Evolutionary conservation across 1,284 basidiomycete species (phyloP).

Genomic region (Peniophora sp.): DNA sequence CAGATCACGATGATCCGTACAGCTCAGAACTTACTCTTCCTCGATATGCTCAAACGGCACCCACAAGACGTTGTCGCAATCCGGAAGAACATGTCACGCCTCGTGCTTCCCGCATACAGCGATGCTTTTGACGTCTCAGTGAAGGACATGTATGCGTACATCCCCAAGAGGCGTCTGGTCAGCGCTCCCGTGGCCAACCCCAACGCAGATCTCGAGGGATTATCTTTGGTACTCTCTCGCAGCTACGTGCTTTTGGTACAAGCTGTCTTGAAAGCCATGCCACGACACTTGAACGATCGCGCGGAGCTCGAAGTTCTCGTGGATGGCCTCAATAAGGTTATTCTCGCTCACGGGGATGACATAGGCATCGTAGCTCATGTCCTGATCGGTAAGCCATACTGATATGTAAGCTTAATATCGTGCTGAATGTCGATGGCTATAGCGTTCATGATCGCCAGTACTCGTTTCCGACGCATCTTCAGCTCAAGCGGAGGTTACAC

Average conservation of each 20-base stretch:
- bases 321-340: conserved; percentile 61
- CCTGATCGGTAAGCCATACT: conserved; percentile 49
- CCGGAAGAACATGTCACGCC: conserved; percentile 58
- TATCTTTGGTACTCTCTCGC: conserved; percentile 57
- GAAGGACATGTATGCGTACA: conserved; percentile 35
- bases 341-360: conserved; percentile 60
- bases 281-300: conserved; percentile 72
- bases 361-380: conserved; percentile 66
- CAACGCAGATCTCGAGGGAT: conserved; percentile 22
- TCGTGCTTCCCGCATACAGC: conserved; percentile 47
- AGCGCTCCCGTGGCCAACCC: conserved; percentile 8
- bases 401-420: background rate
- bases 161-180: conserved; percentile 20
- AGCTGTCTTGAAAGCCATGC: conserved; percentile 66
- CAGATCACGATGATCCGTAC: conserved; percentile 59
- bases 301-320: conserved; percentile 61
- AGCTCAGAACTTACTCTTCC: conserved; percentile 65
- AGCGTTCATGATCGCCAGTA: conserved; percentile 66
- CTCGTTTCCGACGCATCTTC: conserved; percentile 71
- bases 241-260: conserved; percentile 67
- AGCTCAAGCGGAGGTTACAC: conserved; percentile 64
- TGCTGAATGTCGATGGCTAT: conserved; percentile 1
- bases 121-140: conserved; percentile 21
- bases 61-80: conserved; percentile 65
- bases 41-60: conserved; percentile 58